phyloP scores from a whole-genome alignment of 192 early-diverging fungal species.

The Coemansia guatemalensis region DNA sequence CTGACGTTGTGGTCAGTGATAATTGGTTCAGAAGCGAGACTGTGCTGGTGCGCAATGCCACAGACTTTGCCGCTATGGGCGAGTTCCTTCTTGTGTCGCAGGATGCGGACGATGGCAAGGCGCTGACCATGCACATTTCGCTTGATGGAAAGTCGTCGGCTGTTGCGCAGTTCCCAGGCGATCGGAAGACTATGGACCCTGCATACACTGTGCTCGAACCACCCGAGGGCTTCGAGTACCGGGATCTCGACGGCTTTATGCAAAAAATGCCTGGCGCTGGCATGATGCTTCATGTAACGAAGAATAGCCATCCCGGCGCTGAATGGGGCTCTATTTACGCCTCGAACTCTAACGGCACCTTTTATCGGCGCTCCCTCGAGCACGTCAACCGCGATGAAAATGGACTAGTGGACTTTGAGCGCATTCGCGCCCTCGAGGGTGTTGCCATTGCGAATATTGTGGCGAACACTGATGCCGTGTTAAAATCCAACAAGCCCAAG shows the following conservation, averaged over 20 bases:
- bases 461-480: conserved; percentile 62
- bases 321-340: conserved; percentile 88
- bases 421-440: conserved; percentile 80
- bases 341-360: conserved; percentile 88
- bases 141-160: conserved; percentile 69
- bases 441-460: conserved; percentile 83
- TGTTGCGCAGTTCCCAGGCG: conserved; percentile 76
- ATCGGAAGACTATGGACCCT: conserved; percentile 52
- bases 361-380: conserved; percentile 68
- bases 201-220: conserved; percentile 77
- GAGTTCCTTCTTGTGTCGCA: conserved; percentile 79
- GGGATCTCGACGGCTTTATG: conserved; percentile 25
- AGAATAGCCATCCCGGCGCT: conserved; percentile 50
- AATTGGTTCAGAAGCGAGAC: conserved; percentile 54
- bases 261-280: conserved; percentile 54
- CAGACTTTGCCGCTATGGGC: conserved; percentile 76
- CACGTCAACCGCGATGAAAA: conserved; percentile 71
- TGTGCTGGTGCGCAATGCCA: conserved; percentile 66
- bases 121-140: conserved; percentile 65
- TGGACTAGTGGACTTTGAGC: conserved; percentile 92
- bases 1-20: conserved; percentile 62
- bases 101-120: conserved; percentile 35
- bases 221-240: conserved; percentile 50
- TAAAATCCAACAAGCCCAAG: conserved; percentile 57
- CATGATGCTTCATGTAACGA: conserved; percentile 68